Evolutionary conservation across 306 rosid genomes (phyloP).

Genomic region (Cicer bijugum): DNA sequence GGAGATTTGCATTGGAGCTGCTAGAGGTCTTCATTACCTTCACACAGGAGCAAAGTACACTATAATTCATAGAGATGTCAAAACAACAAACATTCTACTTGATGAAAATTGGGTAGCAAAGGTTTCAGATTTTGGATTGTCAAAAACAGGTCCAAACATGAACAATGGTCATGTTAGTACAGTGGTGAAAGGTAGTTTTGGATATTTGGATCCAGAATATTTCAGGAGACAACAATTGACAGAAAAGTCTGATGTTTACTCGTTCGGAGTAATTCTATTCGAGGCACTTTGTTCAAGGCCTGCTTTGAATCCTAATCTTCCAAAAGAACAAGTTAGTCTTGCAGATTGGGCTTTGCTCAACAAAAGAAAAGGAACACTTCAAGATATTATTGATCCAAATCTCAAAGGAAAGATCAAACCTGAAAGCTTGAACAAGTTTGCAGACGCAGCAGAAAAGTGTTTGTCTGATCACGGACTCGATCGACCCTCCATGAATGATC

Average conservation of each 20-base stretch:
- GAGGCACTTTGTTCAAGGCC: slow-evolving; percentile 60
- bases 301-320: slow-evolving; percentile 55
- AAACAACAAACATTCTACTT: slow-evolving; percentile 59
- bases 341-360: slow-evolving; percentile 59
- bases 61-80: slow-evolving; percentile 66
- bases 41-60: slow-evolving; percentile 64
- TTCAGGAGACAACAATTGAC: slow-evolving; percentile 66
- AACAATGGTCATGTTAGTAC: slow-evolving; percentile 59
- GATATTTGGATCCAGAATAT: slow-evolving; percentile 64
- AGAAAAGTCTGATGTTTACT: slow-evolving; percentile 63
- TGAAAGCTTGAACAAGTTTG: slow-evolving; percentile 58
- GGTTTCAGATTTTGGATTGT: slow-evolving; percentile 65
- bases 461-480: slow-evolving; percentile 53
- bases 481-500: slow-evolving; percentile 66
- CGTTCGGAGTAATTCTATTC: slow-evolving; percentile 64
- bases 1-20: slow-evolving; percentile 67
- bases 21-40: slow-evolving; percentile 70
- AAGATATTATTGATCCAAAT: slow-evolving; percentile 56
- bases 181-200: slow-evolving; percentile 67
- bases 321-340: slow-evolving; percentile 60
- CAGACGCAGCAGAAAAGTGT: slow-evolving; percentile 61
- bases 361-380: slow-evolving; percentile 55
- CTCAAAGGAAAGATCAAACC: slow-evolving; percentile 52
- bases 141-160: slow-evolving; percentile 63
- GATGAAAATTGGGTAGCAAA: slow-evolving; percentile 65